Conservation (phyloP, 306 rosid genomes). For the Echinosophora koreensis region DNA sequence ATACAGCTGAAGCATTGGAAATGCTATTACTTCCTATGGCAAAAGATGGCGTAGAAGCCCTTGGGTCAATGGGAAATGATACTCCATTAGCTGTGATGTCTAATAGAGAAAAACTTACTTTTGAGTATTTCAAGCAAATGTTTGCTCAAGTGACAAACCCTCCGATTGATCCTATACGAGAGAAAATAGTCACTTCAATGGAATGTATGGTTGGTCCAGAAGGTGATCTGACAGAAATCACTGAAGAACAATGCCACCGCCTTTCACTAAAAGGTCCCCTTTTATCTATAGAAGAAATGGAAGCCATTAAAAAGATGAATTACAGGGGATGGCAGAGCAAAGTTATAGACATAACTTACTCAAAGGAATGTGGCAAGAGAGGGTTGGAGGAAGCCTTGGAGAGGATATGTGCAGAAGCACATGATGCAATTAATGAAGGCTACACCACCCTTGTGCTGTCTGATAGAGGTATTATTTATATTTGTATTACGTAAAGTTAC, state of each 20-base stretch:
- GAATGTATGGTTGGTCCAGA: conserved; percentile 99
- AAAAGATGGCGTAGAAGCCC: conserved; percentile 93
- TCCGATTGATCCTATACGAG: conserved; percentile 96
- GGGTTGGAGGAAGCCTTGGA: conserved; percentile 90
- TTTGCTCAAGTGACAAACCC: conserved; percentile 99
- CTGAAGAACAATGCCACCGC: conserved; percentile 91
- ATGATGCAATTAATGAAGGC: conserved; percentile 80
- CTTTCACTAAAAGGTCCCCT: conserved; percentile 93
- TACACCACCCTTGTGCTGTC: conserved; percentile 89
- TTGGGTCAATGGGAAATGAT: conserved; percentile 99
- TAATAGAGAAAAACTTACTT: conserved; percentile 84
- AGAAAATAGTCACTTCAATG: conserved; percentile 96
- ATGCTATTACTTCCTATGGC: conserved; percentile 99
- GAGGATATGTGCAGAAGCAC: conserved; percentile 86
- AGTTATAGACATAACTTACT: conserved; percentile 89
- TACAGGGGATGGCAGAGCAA: conserved; percentile 90
- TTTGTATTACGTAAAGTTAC: conserved; percentile 26
- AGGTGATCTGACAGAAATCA: conserved; percentile 93
- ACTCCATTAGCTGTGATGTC: conserved; percentile 97
- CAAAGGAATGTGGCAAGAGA: conserved; percentile 75
- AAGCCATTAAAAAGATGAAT: conserved; percentile 87
- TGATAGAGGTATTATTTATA: conserved; percentile 78
- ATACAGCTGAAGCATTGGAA: conserved; percentile 86
- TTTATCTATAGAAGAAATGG: conserved; percentile 76
- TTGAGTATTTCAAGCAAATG: conserved; percentile 97